Conservation (phyloP, 2,329 filamentous ascomycete genomes). For the Colletotrichum brevisporum region DNA sequence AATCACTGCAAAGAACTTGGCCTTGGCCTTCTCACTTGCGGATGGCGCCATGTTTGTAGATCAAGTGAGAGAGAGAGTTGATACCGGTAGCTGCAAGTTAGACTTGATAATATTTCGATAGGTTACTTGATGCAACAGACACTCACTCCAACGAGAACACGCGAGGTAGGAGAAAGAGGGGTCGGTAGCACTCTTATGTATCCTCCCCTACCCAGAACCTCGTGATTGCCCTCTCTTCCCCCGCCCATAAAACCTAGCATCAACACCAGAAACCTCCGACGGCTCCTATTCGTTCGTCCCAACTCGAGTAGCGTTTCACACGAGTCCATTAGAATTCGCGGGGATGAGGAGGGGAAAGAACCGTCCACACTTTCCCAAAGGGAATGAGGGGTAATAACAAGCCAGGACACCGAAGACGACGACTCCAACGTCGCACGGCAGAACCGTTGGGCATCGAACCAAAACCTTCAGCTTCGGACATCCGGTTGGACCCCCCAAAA, state of each 20-base stretch:
- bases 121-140: background rate
- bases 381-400: constrained; percentile 36
- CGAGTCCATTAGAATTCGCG: constrained; percentile 15
- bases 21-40: constrained; percentile 27
- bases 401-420: too few relatives aligned
- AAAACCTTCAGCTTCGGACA: constrained; percentile 11
- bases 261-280: constrained; percentile 11
- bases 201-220: background rate
- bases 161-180: constrained; percentile 7
- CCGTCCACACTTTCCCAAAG: background rate
- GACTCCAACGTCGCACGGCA: constrained; percentile 14
- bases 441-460: background rate
- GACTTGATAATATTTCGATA: too few relatives aligned
- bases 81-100: background rate
- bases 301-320: constrained; percentile 22
- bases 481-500: constrained; percentile 10
- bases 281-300: constrained; percentile 33
- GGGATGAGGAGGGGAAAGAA: background rate
- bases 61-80: background rate
- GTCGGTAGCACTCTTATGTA: constrained; percentile 13
- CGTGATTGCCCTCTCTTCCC: background rate
- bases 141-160: background rate
- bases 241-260: background rate
- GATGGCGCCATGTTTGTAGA: constrained; percentile 23
- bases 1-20: constrained; percentile 34